phyloP scores from a whole-genome alignment of 768 basidiomycete genomes.

The Amanita thiersii region DNA sequence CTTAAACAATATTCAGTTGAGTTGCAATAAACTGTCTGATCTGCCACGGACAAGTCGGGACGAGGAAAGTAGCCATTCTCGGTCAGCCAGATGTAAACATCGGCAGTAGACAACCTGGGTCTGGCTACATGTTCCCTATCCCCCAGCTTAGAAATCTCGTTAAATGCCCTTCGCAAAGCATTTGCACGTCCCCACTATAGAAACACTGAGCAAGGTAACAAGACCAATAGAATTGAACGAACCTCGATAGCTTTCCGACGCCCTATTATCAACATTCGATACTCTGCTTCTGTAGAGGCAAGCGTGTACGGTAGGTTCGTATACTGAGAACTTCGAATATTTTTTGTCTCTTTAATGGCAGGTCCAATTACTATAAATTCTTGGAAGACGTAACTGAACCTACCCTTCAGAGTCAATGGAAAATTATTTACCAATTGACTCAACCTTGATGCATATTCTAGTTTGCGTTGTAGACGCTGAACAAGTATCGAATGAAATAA shows the following conservation, averaged over 20 bases:
- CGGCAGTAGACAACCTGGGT: slow-evolving; percentile 29
- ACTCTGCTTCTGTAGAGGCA: slow-evolving; percentile 23
- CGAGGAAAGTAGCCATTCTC: slow-evolving; percentile 30
- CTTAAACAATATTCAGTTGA: slow-evolving; percentile 19
- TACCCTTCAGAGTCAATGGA: slow-evolving; percentile 37
- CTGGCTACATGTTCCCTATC: slow-evolving; percentile 12
- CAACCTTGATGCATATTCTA: slow-evolving; percentile 2
- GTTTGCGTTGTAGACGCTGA: slow-evolving; percentile 18
- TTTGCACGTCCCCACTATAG: slow-evolving; percentile 39
- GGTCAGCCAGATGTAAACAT: slow-evolving; percentile 38
- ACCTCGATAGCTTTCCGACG: slow-evolving; percentile 48
- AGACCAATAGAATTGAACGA: slow-evolving; percentile 8
- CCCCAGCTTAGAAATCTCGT: slow-evolving; percentile 12
- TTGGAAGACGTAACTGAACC: slow-evolving; percentile 2
- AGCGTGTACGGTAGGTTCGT: slow-evolving; percentile 32
- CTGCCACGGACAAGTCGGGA: slow-evolving; percentile 12
- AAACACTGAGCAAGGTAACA: not conserved
- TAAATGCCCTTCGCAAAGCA: slow-evolving; percentile 36
- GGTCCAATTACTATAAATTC: slow-evolving; percentile 16
- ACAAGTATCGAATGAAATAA: no score
- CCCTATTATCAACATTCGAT: slow-evolving; percentile 29
- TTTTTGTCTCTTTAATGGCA: slow-evolving; percentile 16
- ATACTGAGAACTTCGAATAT: slow-evolving; percentile 1
- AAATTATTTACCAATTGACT: slow-evolving; percentile 24
- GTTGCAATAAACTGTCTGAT: slow-evolving; percentile 25